Conservation (phyloP, 306 rosid species). For the Lablab purpureus region DNA sequence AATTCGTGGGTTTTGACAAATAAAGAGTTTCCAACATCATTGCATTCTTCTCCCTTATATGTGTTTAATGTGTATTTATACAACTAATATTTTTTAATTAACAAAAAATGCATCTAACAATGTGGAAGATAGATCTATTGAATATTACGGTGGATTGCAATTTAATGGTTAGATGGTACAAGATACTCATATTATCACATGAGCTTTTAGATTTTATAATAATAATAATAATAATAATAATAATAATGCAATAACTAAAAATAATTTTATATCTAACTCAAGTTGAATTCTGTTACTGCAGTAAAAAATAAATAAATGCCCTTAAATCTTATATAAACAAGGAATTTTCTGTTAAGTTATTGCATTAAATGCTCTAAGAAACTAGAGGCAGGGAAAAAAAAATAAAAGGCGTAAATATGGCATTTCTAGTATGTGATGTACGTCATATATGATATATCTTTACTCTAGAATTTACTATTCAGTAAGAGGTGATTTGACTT, state of each 20-base stretch:
- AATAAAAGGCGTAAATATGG: no score
- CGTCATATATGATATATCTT: no score
- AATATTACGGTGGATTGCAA: neutral
- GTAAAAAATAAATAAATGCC: neutral
- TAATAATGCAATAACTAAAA: neutral
- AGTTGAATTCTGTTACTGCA: neutral
- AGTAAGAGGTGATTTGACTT: no score
- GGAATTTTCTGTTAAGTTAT: no score
- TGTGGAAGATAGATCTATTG: neutral
- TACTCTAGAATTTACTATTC: no score
- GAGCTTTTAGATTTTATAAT: neutral
- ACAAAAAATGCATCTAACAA: neutral
- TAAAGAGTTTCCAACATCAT: neutral
- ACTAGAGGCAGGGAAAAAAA: no score
- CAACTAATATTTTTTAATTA: neutral
- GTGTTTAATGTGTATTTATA: neutral
- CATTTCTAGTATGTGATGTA: no score
- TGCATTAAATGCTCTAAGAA: no score
- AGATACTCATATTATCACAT: neutral
- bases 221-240: neutral
- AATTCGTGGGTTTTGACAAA: neutral
- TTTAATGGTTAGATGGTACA: neutral
- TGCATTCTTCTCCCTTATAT: neutral
- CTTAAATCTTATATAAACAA: no score
- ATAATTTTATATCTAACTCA: neutral